phyloP scores from a whole-genome alignment of 1,139 yeast genomes.

The Hansenula sp. region DNA sequence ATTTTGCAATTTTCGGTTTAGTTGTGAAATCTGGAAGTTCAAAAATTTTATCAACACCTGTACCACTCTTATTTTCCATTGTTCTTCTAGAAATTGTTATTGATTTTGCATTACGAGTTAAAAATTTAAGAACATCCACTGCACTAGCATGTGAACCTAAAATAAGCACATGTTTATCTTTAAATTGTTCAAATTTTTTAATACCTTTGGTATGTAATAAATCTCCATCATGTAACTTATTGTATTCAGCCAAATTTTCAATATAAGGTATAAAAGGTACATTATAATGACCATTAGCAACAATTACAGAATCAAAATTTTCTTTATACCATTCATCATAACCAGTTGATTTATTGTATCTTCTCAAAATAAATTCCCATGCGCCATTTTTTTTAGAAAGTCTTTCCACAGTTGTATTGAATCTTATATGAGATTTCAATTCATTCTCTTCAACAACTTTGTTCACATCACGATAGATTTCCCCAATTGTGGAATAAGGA shows the following conservation, averaged over 20 bases:
- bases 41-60: not conserved
- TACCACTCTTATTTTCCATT: not conserved
- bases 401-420: slow-evolving; percentile 33
- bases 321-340: slow-evolving; percentile 25
- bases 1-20: slow-evolving; percentile 27
- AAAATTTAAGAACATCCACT: slow-evolving; percentile 43
- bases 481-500: slow-evolving; percentile 1
- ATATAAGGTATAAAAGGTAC: slow-evolving; percentile 40
- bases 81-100: slow-evolving; percentile 25
- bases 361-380: slow-evolving; percentile 28
- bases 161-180: slow-evolving; percentile 35
- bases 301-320: slow-evolving; percentile 35
- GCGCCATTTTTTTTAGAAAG: slow-evolving; percentile 22
- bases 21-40: slow-evolving; percentile 27
- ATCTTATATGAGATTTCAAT: slow-evolving; percentile 17
- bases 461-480: not conserved
- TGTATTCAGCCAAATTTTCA: no score
- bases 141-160: slow-evolving; percentile 43
- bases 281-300: slow-evolving; percentile 40
- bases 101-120: slow-evolving; percentile 36
- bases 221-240: no score
- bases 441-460: not conserved
- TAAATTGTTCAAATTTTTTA: slow-evolving; percentile 24
- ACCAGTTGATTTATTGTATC: slow-evolving; percentile 9
- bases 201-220: slow-evolving; percentile 37